A percentile compares a stretch with the other conserved stretches of the same genome.
phyloP scores from a whole-genome alignment of 441 rosid genomes.

The Pelargonium fulgidum region DNA sequence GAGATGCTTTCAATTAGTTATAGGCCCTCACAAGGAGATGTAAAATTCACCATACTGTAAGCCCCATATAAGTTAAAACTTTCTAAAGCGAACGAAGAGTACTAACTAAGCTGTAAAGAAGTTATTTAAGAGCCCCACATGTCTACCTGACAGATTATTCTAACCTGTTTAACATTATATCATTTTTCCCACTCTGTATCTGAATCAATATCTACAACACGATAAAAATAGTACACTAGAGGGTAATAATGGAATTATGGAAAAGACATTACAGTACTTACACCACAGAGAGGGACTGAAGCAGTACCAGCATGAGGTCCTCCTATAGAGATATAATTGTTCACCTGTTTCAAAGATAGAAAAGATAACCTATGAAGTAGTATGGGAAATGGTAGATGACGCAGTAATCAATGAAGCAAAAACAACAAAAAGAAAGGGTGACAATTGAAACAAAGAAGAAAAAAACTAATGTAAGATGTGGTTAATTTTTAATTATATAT shows the following conservation, averaged over 20 bases:
- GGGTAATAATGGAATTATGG: not conserved
- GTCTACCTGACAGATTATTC: not conserved
- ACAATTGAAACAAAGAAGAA: not conserved
- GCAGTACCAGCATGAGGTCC: conserved; percentile 98
- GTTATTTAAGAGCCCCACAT: not conserved
- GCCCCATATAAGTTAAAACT: too few relatives aligned
- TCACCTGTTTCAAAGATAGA: conserved; percentile 40
- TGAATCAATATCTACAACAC: not conserved
- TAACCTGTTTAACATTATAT: not conserved
- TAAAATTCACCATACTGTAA: too few relatives aligned
- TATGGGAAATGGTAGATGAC: not conserved
- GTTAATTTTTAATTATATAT: not conserved
- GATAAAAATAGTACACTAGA: not conserved
- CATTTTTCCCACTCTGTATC: not conserved
- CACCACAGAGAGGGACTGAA: conserved; percentile 77
- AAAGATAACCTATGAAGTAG: not conserved
- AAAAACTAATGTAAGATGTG: not conserved
- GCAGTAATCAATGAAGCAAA: not conserved
- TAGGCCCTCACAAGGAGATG: too few relatives aligned
- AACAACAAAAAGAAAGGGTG: not conserved
- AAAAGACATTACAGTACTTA: conserved; percentile 32
- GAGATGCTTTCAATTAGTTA: too few relatives aligned
- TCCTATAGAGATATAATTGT: conserved; percentile 66
- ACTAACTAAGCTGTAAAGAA: too few relatives aligned
- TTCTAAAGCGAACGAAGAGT: too few relatives aligned